Evolutionary conservation across 2,329 filamentous ascomycete genomes (phyloP).

Genomic region (Exserohilum rostratum): DNA sequence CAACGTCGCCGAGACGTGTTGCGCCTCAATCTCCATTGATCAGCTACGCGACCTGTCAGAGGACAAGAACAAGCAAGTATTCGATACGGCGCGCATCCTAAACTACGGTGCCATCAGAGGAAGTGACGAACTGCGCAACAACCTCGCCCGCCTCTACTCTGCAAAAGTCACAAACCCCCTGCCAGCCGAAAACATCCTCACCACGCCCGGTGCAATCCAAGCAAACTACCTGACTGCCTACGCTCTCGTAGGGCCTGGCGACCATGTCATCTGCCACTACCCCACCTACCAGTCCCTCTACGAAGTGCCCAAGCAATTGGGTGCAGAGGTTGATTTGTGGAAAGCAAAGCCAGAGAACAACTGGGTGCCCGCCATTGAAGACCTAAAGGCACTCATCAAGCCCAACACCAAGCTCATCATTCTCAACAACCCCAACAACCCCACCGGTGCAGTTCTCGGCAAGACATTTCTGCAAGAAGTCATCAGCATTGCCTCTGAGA

Average conservation of each 20-base stretch:
- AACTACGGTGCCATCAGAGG: conserved; percentile 77
- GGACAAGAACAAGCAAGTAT: conserved; percentile 58
- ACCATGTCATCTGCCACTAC: conserved; percentile 86
- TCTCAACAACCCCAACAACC: conserved; percentile 81
- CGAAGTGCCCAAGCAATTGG: conserved; percentile 72
- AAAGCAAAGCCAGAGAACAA: conserved; percentile 67
- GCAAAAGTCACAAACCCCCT: conserved; percentile 57
- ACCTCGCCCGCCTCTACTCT: conserved; percentile 70
- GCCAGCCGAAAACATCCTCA: conserved; percentile 69
- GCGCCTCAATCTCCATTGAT: conserved; percentile 73
- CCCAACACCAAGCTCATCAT: conserved; percentile 74
- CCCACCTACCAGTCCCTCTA: conserved; percentile 86
- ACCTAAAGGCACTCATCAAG: conserved; percentile 69
- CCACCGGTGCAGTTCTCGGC: conserved; percentile 74
- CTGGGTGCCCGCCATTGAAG: conserved; percentile 70
- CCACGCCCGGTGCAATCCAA: conserved; percentile 79
- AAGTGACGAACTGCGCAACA: conserved; percentile 66
- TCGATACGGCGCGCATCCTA: conserved; percentile 63
- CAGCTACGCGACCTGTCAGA: conserved; percentile 67
- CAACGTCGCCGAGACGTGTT: conserved; percentile 83
- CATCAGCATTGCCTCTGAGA: conserved; percentile 66
- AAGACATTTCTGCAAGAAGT: conserved; percentile 65
- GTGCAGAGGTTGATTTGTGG: conserved; percentile 80
- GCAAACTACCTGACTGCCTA: conserved; percentile 86
- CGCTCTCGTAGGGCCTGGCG: conserved; percentile 70